Evolutionary conservation across 805 yeast species (phyloP).

Genomic region (Maudiozyma serrabonitensis): DNA sequence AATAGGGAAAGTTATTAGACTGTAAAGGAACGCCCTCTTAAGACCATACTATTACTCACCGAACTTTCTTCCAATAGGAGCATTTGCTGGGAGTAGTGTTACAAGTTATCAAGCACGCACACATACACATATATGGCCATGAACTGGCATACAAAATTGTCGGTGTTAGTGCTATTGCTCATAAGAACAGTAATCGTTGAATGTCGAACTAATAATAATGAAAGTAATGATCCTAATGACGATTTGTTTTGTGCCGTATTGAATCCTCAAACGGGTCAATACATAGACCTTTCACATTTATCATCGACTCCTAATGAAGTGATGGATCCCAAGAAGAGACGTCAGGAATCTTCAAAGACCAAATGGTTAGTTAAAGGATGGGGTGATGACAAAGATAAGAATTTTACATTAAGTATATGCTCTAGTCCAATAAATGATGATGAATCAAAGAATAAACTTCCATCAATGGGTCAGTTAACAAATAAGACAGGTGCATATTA

Average conservation of each 20-base stretch:
- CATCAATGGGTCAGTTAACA: slow-evolving; percentile 7
- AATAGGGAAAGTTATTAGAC: no score
- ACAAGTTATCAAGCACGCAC: no score
- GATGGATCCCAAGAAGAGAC: slow-evolving; percentile 1
- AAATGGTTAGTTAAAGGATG: slow-evolving; percentile 61
- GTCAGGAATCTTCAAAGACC: slow-evolving; percentile 11
- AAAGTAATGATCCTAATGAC: neutral
- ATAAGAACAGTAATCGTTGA: no score
- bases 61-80: no score
- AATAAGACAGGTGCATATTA: slow-evolving; percentile 46
- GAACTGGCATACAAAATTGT: no score
- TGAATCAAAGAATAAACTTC: slow-evolving; percentile 9
- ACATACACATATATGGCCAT: no score
- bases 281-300: slow-evolving; percentile 26
- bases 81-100: no score
- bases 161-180: no score
- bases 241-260: slow-evolving; percentile 25
- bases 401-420: slow-evolving; percentile 69
- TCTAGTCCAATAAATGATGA: slow-evolving; percentile 38
- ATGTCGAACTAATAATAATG: neutral
- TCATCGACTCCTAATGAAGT: slow-evolving; percentile 22
- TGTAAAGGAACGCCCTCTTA: no score
- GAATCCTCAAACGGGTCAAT: slow-evolving; percentile 24
- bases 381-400: slow-evolving; percentile 52
- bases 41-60: no score